Percentiles rank a stretch among this genome's conserved stretches.
Conservation (phyloP, 129 eudicot species). For the Gnaphalium uliginosum region DNA sequence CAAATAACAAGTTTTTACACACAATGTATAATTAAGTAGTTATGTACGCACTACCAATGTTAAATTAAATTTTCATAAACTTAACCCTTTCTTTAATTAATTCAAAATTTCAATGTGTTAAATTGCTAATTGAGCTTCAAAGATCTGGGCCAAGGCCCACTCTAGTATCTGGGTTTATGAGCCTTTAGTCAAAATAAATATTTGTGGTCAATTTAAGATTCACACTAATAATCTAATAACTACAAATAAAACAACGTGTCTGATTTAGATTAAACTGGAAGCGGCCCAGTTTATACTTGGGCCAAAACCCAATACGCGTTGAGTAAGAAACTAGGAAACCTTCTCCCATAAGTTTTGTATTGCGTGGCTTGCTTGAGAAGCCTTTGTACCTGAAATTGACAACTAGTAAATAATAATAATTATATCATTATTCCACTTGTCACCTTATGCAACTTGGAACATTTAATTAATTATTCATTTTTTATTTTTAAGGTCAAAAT, state of each 20-base stretch:
- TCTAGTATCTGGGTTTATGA: background rate
- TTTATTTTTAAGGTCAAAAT: background rate
- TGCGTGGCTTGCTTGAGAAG: constrained; percentile 64
- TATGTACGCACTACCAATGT: too few relatives aligned
- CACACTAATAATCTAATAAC: background rate
- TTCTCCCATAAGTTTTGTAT: constrained; percentile 51
- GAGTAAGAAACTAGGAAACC: constrained; percentile 27
- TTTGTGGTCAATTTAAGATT: background rate
- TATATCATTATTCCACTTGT: background rate
- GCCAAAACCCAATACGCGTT: constrained; percentile 3
- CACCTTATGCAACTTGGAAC: constrained; percentile 14
- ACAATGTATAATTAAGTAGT: too few relatives aligned
- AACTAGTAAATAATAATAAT: background rate
- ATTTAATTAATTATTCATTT: background rate
- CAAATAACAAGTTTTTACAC: too few relatives aligned
- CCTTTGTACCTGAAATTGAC: constrained; percentile 31
- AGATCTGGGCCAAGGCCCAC: too few relatives aligned
- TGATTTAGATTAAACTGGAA: background rate
- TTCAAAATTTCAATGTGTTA: too few relatives aligned
- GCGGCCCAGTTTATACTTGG: background rate
- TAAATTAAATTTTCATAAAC: too few relatives aligned
- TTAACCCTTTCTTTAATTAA: too few relatives aligned
- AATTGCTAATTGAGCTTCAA: too few relatives aligned
- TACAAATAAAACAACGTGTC: background rate
- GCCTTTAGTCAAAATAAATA: background rate